Conservation (phyloP, 116 monocot species). For the Posidonia oceanica region DNA sequence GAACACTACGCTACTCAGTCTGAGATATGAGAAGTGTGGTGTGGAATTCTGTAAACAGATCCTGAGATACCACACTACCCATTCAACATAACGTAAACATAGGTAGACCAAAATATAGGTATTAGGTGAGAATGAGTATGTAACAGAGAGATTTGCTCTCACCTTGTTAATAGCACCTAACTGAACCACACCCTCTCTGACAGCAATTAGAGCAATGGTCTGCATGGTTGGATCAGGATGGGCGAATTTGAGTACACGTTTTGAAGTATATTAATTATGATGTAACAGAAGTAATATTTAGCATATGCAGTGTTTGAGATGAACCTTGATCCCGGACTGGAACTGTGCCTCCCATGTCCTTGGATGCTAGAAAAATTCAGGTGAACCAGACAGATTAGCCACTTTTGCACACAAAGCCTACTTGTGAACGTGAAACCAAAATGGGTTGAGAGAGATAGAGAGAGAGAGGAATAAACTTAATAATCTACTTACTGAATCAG, state of each 20-base stretch:
- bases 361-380: constrained; percentile 32
- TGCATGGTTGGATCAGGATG: constrained; percentile 10
- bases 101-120: neutral
- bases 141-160: constrained; percentile 12
- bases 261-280: neutral
- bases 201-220: constrained; percentile 73
- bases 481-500: constrained; percentile 38
- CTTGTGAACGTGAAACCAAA: neutral
- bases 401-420: no score
- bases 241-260: no score
- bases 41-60: neutral
- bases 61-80: neutral
- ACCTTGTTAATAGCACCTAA: constrained; percentile 51
- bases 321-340: constrained; percentile 60
- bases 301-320: neutral
- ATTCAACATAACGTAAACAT: neutral
- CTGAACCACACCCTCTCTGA: constrained; percentile 66
- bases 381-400: neutral
- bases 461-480: neutral
- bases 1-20: neutral
- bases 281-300: neutral
- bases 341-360: constrained; percentile 78
- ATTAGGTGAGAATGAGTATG: neutral
- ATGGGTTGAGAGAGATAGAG: neutral
- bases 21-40: neutral